phyloP scores from a whole-genome alignment of 495 filamentous ascomycete species.

The Trichoderma virens region DNA sequence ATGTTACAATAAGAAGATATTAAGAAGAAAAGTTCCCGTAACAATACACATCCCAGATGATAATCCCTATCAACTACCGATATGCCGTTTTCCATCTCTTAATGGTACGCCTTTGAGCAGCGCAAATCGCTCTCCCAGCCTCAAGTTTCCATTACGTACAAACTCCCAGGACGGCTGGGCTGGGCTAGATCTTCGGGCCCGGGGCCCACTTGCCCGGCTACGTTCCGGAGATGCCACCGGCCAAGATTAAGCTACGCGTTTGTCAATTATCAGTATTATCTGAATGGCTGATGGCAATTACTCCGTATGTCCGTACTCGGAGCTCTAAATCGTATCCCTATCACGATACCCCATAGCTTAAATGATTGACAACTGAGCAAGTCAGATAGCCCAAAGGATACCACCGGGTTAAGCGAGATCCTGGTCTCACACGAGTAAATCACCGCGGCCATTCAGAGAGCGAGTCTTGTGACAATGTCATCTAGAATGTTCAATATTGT shows the following conservation, averaged over 20 bases:
- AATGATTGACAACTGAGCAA: neutral
- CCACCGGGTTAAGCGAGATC: neutral
- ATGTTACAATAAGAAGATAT: too few relatives aligned
- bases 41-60: too few relatives aligned
- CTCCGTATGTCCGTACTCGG: neutral
- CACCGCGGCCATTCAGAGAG: neutral
- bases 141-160: neutral
- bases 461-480: neutral
- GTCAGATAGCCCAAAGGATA: neutral
- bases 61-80: too few relatives aligned
- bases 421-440: neutral
- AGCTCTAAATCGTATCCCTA: neutral
- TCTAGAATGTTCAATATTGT: neutral
- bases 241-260: neutral
- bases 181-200: neutral
- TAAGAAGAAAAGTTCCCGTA: too few relatives aligned
- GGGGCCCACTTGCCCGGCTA: neutral
- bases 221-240: neutral
- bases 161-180: neutral
- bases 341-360: neutral
- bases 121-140: too few relatives aligned
- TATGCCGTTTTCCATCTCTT: too few relatives aligned
- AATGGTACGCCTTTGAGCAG: too few relatives aligned
- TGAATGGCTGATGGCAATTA: neutral
- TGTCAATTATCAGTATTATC: neutral